phyloP scores from a whole-genome alignment of 2,329 filamentous ascomycete species.

The Alternaria dauci region DNA sequence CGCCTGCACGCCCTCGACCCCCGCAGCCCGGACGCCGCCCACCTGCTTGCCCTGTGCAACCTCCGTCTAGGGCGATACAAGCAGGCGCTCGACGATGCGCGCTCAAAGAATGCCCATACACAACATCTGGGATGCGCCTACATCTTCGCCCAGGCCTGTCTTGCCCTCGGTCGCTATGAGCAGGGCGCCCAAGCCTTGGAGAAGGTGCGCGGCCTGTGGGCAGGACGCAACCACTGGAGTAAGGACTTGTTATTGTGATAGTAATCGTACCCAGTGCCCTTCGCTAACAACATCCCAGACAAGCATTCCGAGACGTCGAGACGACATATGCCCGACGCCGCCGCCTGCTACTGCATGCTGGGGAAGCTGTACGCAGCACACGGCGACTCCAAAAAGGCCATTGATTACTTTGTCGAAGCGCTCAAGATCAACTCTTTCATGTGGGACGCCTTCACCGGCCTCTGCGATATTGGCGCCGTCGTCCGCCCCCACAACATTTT shows the following conservation, averaged over 20 bases:
- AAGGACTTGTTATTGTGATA: conserved; percentile 55
- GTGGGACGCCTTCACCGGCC: conserved; percentile 93
- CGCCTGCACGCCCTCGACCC: conserved; percentile 85
- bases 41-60: conserved; percentile 85
- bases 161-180: conserved; percentile 78
- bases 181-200: conserved; percentile 87
- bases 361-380: conserved; percentile 87
- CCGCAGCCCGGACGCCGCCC: conserved; percentile 78
- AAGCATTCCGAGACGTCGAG: conserved; percentile 79
- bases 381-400: conserved; percentile 81
- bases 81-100: conserved; percentile 84
- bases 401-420: conserved; percentile 86
- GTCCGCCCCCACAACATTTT: conserved; percentile 88
- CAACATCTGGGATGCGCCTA: conserved; percentile 87
- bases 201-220: conserved; percentile 79
- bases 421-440: conserved; percentile 93
- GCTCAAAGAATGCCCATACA: conserved; percentile 73
- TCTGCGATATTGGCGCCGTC: conserved; percentile 83
- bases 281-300: conserved; percentile 51
- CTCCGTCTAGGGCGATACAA: conserved; percentile 82
- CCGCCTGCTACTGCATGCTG: conserved; percentile 82
- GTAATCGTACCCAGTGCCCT: background rate
- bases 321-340: conserved; percentile 80
- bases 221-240: conserved; percentile 77
- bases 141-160: conserved; percentile 88